Percentiles rank a stretch among this genome's conserved stretches.
These are phyloP conservation scores for Sporothrix sp. DNA, from an alignment of 2,329 filamentous ascomycete genomes.

Conservation along the genomic window DNA sequence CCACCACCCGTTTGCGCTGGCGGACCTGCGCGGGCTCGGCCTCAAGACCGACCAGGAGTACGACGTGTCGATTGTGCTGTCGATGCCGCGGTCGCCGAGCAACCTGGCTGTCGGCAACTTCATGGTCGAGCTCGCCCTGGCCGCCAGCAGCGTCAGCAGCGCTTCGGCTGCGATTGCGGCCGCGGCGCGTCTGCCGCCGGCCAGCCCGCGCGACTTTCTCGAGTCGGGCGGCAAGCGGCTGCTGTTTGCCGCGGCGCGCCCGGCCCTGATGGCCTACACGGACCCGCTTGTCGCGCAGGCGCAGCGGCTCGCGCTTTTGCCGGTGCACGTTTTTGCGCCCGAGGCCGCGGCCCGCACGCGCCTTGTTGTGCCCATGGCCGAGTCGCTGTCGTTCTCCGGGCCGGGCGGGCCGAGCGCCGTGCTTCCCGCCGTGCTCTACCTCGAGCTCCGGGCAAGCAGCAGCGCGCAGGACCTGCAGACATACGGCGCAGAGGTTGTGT, in stretches of 20 bases:
- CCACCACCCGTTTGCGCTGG: constrained; percentile 43
- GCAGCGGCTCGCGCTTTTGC: constrained; percentile 52
- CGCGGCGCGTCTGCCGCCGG: constrained; percentile 23
- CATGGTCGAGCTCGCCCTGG: constrained; percentile 75
- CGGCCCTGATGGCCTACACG: constrained; percentile 70
- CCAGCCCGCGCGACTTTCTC: constrained; percentile 25
- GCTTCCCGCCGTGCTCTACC: constrained; percentile 37
- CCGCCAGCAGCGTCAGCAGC: constrained; percentile 27
- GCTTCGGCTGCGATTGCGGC: background rate
- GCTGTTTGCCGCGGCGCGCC: constrained; percentile 57
- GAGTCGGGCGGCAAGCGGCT: constrained; percentile 28
- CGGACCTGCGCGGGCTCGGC: constrained; percentile 36
- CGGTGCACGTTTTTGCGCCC: constrained; percentile 59
- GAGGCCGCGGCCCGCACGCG: constrained; percentile 50
- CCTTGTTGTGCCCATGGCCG: constrained; percentile 61
- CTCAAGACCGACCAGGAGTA: constrained; percentile 69
- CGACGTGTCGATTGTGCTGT: constrained; percentile 67
- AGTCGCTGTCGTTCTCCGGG: constrained; percentile 54
- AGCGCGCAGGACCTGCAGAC: constrained; percentile 55
- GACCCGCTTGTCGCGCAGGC: constrained; percentile 58
- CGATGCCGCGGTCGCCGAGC: constrained; percentile 64
- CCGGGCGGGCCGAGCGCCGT: constrained; percentile 22
- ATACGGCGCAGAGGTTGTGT: constrained; percentile 57
- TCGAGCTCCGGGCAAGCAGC: constrained; percentile 56
- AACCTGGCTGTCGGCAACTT: constrained; percentile 83